Conservation (phyloP, 1,284 basidiomycete species). For the Neonothopanus nambi region DNA sequence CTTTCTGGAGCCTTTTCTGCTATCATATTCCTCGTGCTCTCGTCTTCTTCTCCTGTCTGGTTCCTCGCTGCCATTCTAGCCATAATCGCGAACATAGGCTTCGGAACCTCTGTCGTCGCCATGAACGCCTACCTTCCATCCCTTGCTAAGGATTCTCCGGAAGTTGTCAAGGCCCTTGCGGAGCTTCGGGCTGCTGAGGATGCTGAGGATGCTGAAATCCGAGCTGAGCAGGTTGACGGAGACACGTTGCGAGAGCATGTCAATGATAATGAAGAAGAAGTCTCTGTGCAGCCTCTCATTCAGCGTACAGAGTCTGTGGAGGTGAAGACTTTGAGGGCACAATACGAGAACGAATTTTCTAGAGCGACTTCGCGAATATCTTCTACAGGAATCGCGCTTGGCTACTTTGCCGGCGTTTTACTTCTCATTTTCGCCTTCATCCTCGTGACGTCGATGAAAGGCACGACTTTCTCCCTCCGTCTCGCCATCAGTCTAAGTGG, state of each 20-base stretch:
- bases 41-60: slow-evolving; percentile 72
- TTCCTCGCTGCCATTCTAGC: slow-evolving; percentile 61
- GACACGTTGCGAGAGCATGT: slow-evolving; percentile 2
- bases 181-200: slow-evolving; percentile 35
- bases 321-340: slow-evolving; percentile 22
- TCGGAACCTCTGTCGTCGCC: slow-evolving; percentile 83
- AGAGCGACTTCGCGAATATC: slow-evolving; percentile 78
- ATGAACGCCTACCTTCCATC: slow-evolving; percentile 87
- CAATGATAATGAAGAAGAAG: slow-evolving; percentile 20
- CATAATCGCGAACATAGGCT: slow-evolving; percentile 77
- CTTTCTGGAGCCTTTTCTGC: slow-evolving; percentile 66
- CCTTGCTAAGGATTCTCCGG: slow-evolving; percentile 66
- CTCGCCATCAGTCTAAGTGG: slow-evolving; percentile 81
- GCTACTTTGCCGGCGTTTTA: slow-evolving; percentile 77
- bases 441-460: slow-evolving; percentile 11
- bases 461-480: slow-evolving; percentile 70
- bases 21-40: slow-evolving; percentile 69
- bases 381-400: slow-evolving; percentile 79
- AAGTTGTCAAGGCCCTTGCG: slow-evolving; percentile 49
- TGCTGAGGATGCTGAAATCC: background rate
- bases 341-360: slow-evolving; percentile 60
- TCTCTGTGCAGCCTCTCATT: slow-evolving; percentile 33
- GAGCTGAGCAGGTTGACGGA: slow-evolving; percentile 16
- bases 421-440: slow-evolving; percentile 72
- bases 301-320: slow-evolving; percentile 13